Conservation (phyloP, 768 basidiomycete species). For the Imleria badia region DNA sequence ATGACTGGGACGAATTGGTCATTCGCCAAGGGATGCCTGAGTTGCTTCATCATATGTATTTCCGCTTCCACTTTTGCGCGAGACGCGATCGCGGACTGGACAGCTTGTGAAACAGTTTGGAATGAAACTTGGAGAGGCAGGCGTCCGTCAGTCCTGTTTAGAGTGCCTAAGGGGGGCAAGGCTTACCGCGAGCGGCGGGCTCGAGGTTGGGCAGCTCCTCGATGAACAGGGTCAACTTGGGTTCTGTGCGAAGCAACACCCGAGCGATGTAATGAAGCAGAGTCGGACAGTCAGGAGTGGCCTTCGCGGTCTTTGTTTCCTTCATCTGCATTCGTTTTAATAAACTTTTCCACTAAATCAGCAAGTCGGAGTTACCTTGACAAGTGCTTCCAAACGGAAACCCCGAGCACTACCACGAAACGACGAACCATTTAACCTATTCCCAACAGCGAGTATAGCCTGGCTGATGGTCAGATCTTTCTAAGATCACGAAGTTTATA, state of each 20-base stretch:
- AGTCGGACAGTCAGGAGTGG: constrained; percentile 72
- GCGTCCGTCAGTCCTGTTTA: neutral
- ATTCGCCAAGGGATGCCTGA: constrained; percentile 31
- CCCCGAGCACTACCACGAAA: constrained; percentile 84
- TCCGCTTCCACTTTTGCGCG: constrained; percentile 58
- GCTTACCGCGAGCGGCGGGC: constrained; percentile 73
- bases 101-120: constrained; percentile 57
- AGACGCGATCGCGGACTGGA: constrained; percentile 57
- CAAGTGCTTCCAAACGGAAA: constrained; percentile 78
- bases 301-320: constrained; percentile 77
- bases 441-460: constrained; percentile 77
- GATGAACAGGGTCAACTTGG: constrained; percentile 65
- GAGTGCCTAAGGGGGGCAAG: neutral
- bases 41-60: constrained; percentile 42
- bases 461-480: constrained; percentile 26
- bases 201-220: constrained; percentile 82
- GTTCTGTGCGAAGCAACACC: constrained; percentile 66
- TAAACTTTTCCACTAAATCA: neutral
- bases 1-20: constrained; percentile 71
- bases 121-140: constrained; percentile 59
- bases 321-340: constrained; percentile 53
- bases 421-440: constrained; percentile 75
- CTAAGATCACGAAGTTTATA: neutral
- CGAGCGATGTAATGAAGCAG: constrained; percentile 89
- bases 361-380: constrained; percentile 56